Conservation (phyloP, 495 filamentous ascomycete species). For the Copromyces sp. region DNA sequence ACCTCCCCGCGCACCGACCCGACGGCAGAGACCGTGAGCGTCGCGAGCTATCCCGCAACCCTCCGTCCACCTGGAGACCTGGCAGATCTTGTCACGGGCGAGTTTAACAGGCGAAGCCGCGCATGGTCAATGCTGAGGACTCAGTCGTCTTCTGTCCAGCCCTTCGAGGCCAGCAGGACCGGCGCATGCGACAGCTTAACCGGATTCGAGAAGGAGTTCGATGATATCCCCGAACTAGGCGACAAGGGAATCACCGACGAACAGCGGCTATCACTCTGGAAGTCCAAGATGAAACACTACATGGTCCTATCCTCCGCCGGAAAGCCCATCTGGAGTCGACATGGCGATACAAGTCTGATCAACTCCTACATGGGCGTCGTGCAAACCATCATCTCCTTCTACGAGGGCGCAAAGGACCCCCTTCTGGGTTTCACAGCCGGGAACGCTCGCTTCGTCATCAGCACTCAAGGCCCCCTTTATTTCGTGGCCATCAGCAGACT, state of each 20-base stretch:
- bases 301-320: conserved; percentile 91
- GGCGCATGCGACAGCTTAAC: conserved; percentile 44
- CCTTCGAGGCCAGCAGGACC: conserved; percentile 38
- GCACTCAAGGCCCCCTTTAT: conserved; percentile 76
- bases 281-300: conserved; percentile 88
- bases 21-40: conserved; percentile 76
- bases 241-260: conserved; percentile 51
- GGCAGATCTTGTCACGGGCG: conserved; percentile 73
- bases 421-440: conserved; percentile 77
- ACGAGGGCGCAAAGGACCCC: conserved; percentile 64
- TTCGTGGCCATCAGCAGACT: conserved; percentile 87
- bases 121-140: conserved; percentile 50
- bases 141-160: conserved; percentile 48
- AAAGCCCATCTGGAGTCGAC: conserved; percentile 95
- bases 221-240: conserved; percentile 57
- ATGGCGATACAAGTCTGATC: conserved; percentile 80
- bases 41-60: conserved; percentile 73
- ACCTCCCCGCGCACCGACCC: conserved; percentile 36
- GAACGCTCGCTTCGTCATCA: conserved; percentile 71
- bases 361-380: conserved; percentile 92
- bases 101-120: conserved; percentile 44
- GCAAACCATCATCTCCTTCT: conserved; percentile 96
- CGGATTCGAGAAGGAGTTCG: conserved; percentile 68
- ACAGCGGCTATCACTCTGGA: conserved; percentile 61
- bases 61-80: conserved; percentile 61